A percentile compares a stretch with the other conserved stretches of the same genome.
phyloP scores from a whole-genome alignment of 371 early-diverging fungal genomes.

The Mortierella sp. region DNA sequence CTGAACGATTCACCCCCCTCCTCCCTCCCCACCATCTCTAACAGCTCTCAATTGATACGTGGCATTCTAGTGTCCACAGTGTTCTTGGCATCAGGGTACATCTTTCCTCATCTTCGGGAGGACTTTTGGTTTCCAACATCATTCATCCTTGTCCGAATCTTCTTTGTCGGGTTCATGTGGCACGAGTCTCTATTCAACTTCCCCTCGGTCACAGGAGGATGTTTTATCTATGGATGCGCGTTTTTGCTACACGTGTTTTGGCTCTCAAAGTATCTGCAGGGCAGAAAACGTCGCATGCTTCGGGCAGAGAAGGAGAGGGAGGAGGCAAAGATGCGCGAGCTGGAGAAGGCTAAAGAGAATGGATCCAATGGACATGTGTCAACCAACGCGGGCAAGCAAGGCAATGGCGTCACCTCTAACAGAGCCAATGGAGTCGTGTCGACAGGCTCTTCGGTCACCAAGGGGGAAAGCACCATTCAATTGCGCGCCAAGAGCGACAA shows the following conservation, averaged over 20 bases:
- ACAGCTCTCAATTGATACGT: neutral
- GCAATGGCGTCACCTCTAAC: neutral
- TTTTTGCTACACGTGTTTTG: conserved; percentile 25
- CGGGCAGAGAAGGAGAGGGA: conserved; percentile 2
- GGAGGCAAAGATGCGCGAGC: neutral
- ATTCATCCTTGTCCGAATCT: conserved; percentile 18
- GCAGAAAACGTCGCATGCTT: conserved; percentile 1
- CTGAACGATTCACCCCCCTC: neutral
- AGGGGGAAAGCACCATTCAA: conserved; percentile 7
- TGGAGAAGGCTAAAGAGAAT: neutral
- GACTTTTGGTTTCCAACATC: conserved; percentile 41
- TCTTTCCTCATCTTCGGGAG: conserved; percentile 21
- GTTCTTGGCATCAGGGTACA: conserved; percentile 18
- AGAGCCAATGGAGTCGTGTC: neutral
- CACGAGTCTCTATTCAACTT: conserved; percentile 24
- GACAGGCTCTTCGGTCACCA: neutral
- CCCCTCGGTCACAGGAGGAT: neutral
- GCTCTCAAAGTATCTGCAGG: conserved; percentile 23
- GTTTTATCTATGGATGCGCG: conserved; percentile 5
- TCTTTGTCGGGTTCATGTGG: conserved; percentile 12
- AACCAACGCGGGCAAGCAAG: neutral
- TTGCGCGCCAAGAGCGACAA: conserved; percentile 11
- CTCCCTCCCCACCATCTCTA: neutral
- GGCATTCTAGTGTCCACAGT: conserved; percentile 21
- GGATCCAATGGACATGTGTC: neutral